A percentile compares a stretch with the other conserved stretches of the same genome.
Conservation (phyloP, 139 green algal species). For the Asterochloris sp. region DNA sequence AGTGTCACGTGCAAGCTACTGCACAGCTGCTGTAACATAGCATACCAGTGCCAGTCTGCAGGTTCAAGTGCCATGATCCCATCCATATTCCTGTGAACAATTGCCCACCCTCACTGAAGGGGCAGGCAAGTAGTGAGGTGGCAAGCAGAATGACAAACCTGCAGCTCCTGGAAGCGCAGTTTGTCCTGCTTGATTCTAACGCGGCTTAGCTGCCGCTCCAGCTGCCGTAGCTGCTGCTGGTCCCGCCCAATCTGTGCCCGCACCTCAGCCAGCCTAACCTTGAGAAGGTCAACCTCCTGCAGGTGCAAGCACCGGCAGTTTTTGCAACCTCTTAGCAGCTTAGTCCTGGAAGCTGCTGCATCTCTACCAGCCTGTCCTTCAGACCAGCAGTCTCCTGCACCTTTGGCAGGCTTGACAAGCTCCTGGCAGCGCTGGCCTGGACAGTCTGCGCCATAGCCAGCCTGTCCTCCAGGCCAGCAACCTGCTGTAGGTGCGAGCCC, state of each 20-base stretch:
- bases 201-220: constrained; percentile 9
- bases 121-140: no score
- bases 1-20: no score
- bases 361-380: not conserved
- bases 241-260: not conserved
- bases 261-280: not conserved
- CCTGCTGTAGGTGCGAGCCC: not conserved
- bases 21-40: no score
- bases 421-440: no score
- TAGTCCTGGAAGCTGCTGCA: not conserved
- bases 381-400: not conserved
- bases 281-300: not conserved
- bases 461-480: not conserved
- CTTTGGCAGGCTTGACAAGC: not conserved
- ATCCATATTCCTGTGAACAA: no score
- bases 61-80: no score
- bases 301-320: not conserved
- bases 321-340: not conserved
- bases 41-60: no score
- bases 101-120: no score
- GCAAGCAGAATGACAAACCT: not conserved
- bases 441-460: no score
- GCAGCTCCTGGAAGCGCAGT: not conserved
- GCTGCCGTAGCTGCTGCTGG: constrained; percentile 13
- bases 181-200: not conserved